Percentiles rank a stretch among this genome's conserved stretches.
Conservation (phyloP, 139 green algal species). For the Chlamydomonas sp. region DNA sequence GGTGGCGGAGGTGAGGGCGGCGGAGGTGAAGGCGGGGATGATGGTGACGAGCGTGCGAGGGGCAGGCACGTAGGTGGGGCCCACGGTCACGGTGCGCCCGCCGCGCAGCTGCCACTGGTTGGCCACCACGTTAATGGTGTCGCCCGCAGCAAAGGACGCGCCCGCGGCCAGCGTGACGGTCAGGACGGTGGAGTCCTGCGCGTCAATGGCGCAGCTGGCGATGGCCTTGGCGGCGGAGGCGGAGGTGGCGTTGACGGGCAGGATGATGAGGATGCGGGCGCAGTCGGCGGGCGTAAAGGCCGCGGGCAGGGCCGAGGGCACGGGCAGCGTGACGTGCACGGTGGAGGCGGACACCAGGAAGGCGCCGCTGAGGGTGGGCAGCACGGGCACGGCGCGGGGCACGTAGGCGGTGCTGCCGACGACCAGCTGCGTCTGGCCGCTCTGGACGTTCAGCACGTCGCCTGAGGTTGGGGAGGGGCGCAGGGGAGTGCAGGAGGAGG, state of each 20-base stretch:
- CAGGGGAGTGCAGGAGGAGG: no score
- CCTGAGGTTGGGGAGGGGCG: no score
- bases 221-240: no score
- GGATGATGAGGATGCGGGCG: background rate
- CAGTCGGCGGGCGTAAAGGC: background rate
- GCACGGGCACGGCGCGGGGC: background rate
- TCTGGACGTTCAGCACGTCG: background rate
- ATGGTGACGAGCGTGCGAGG: background rate
- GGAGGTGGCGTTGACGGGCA: background rate
- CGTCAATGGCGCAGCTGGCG: no score
- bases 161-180: no score
- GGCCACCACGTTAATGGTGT: background rate
- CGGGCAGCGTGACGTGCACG: background rate
- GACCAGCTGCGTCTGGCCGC: background rate
- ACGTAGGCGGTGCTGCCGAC: no score
- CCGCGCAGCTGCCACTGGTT: background rate
- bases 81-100: background rate
- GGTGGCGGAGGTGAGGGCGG: background rate
- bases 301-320: background rate
- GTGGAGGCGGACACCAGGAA: background rate
- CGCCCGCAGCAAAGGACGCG: background rate
- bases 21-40: background rate
- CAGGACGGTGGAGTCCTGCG: no score
- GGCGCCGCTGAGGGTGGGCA: background rate
- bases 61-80: no score